Evolutionary conservation across 2,329 filamentous ascomycete species (phyloP), one percentile per base, ranked within the genome.

Genomic region (Trichoderma sp.): DNA sequence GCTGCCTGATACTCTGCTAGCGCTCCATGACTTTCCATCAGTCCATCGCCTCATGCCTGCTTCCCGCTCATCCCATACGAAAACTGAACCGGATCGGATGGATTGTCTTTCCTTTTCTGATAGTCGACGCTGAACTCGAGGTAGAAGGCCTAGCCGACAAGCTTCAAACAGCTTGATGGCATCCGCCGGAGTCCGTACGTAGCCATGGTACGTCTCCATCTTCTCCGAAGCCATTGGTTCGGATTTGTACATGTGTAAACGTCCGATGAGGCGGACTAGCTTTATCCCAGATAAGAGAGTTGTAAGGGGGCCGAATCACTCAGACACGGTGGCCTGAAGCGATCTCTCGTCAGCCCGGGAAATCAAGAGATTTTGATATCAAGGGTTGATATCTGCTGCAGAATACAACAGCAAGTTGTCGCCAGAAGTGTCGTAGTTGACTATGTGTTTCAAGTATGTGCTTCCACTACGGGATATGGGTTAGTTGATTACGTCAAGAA

Each of bases 51-150:
- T 91, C 97, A 99, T 99, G 79, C 97, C 97, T 12, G 97, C 97
- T 87, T 99, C 97, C 80, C 96, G 89, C 87, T 99, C 97, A 84
- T 99, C 97, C 97, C 97, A 99, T n/a, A 99, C 97, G 81, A 98
- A 99, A 4, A 99, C 96, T 0, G 97, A 99, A 60, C 97, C 97
- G 1, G 96, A 98, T 81, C 95, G 93, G 83, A 99, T 99, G 4
- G 95, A 95, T 83, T 98, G 95, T 77, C 97, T 91, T 86, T 99
- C 97, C 86, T 98, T 98, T 85, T 99, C 97, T 3, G 97, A 98
- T 76, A 98, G 86, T 80, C 97, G 90, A 79, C 97, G 91, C 86
- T 98, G 97, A 6, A 99, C 97, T 79, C 97, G 92, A 35, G 97
- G 97, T 65, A 98, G 87, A 66, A 97, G 88, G 73, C 97, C 97